A percentile compares a stretch with the other conserved stretches of the same genome.
Evolutionary conservation across 768 basidiomycete species (phyloP).

Genomic region (Boletus rex-veris): DNA sequence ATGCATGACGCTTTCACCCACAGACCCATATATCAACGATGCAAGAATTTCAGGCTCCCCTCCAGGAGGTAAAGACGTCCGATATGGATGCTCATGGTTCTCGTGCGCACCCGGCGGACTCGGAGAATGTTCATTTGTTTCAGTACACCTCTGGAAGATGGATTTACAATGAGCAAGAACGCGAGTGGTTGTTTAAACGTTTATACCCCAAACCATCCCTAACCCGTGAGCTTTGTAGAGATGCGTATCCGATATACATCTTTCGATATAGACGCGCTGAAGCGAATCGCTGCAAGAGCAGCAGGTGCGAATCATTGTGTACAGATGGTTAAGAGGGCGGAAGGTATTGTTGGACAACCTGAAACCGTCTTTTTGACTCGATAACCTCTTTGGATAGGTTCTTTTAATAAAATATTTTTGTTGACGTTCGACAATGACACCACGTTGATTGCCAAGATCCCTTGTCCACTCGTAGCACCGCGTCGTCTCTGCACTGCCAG

Average conservation of each 20-base stretch:
- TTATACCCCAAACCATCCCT: not conserved
- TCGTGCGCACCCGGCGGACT: not conserved
- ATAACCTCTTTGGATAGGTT: not conserved
- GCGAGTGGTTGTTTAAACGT: not conserved
- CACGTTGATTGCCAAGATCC: slow-evolving; percentile 14
- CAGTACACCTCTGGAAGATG: slow-evolving; percentile 6
- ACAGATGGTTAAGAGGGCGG: slow-evolving; percentile 12
- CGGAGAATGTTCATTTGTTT: not conserved
- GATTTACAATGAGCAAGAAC: slow-evolving; percentile 9
- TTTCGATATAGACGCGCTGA: slow-evolving; percentile 18
- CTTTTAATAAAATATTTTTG: slow-evolving; percentile 14
- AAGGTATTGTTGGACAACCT: not conserved
- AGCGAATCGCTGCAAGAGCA: slow-evolving; percentile 11
- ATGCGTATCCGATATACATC: not conserved
- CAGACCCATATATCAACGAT: too few species aligned
- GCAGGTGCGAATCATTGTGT: slow-evolving; percentile 15
- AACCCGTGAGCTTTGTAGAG: not conserved
- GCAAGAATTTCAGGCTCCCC: too few species aligned
- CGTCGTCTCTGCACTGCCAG: slow-evolving; percentile 31
- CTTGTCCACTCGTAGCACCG: slow-evolving; percentile 26
- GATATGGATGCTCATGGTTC: too few species aligned
- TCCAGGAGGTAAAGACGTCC: too few species aligned
- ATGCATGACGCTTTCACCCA: too few species aligned
- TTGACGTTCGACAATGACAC: slow-evolving; percentile 10
- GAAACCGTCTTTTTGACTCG: not conserved